Base-by-base conservation (phyloP, 371 early-diverging fungal species). In the Lichtheimia hyalospora region DNA sequence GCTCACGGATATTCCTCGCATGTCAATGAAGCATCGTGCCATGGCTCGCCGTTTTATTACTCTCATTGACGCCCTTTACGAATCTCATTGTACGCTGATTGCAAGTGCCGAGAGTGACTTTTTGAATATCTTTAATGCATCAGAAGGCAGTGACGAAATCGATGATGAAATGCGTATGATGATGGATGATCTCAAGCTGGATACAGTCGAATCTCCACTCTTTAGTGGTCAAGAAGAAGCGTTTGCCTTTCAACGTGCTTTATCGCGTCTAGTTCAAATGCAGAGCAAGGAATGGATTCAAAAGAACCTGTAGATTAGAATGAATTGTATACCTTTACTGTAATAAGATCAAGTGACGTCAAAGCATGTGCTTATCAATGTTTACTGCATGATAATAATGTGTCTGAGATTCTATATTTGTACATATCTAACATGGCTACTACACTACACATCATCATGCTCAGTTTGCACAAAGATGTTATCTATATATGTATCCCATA, bases 41-140 rank as follows among this genome's bases (percentile, higher is more conserved):
- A 94, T 95, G 67, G 93, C 96, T 1, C 83, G 97, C 3, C 84
- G 97, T 24, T 92, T 97, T 60, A 98, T 98, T 60, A 97, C 96
- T 0, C 72, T 98, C 34, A 83, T 98, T 53, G 98, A 98, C 71
- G 89, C 95, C 13, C 70, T 95, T 55, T 98, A 98, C 67, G 97
- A 98, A 61, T 69, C 74, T 3, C 72, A 78, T 64, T 73, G 72
- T 18, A 83, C 75, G 54, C 68, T 93, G 21, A 70, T 91, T 50
- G 88, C 92, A 59, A 86, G 88, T 50, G 86, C 91, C 3, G 94
- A 93, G 48, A 79, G 79, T 13, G 73, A 73, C 25, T 80, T 94
- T 16, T 64, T 75, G 49, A 74, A 84, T 2, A 82, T 95, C 39
- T 94, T 96, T 63, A 70, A 83, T 46, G 82, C 82, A 1, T 75